These are phyloP conservation scores for Clitocybe nebularis DNA, from an alignment of 1,284 basidiomycete species.

Conservation along the genomic window DNA sequence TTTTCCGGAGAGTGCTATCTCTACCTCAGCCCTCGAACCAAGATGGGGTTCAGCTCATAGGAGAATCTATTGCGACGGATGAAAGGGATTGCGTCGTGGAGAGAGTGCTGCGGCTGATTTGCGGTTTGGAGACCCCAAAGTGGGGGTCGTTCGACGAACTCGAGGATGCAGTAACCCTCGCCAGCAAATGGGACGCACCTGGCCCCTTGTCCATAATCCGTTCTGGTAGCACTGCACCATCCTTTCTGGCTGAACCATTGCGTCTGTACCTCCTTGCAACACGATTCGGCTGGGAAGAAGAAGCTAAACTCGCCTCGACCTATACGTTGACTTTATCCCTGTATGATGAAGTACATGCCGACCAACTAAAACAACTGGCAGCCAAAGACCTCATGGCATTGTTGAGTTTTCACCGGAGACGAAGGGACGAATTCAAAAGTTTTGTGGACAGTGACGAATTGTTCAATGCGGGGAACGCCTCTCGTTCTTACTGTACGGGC, in stretches of 20 bases:
- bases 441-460: conserved; percentile 23
- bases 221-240: conserved; percentile 29
- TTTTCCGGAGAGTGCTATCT: conserved; percentile 29
- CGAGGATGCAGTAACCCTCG: conserved; percentile 30
- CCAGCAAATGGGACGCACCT: conserved; percentile 34
- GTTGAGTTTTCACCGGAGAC: conserved; percentile 27
- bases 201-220: conserved; percentile 38
- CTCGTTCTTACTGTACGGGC: conserved; percentile 20
- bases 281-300: conserved; percentile 38
- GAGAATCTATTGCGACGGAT: conserved; percentile 6
- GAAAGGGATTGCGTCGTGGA: conserved; percentile 24
- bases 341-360: conserved; percentile 24
- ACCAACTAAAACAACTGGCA: conserved; percentile 24
- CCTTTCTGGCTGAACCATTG: conserved; percentile 33
- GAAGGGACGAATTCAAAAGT: conserved; percentile 28
- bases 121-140: conserved; percentile 30
- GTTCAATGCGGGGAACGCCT: conserved; percentile 28
- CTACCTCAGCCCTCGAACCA: conserved; percentile 14
- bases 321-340: conserved; percentile 27
- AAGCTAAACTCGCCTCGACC: conserved; percentile 32
- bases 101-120: conserved; percentile 34
- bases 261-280: conserved; percentile 35
- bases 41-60: background rate
- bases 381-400: conserved; percentile 27
- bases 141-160: conserved; percentile 33